phyloP scores from a whole-genome alignment of 495 filamentous ascomycete species.

The Chaetomium cochliodes region DNA sequence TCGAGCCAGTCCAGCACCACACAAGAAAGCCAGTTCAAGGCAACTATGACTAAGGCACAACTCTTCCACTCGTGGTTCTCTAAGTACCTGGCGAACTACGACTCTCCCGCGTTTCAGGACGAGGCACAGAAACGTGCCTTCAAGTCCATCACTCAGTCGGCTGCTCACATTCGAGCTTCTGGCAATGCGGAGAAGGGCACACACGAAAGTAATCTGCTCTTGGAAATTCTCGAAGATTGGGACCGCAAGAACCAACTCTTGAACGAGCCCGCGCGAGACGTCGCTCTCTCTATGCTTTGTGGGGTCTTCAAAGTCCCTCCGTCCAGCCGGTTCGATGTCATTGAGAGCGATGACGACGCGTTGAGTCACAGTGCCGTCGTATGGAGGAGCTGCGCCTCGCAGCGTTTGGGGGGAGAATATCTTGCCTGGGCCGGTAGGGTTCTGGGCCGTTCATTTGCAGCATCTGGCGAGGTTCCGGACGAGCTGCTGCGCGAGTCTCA shows the following conservation, averaged over 20 bases:
- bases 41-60: conserved; percentile 64
- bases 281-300: conserved; percentile 72
- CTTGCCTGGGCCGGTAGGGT: conserved; percentile 80
- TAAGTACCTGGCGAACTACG: conserved; percentile 57
- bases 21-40: conserved; percentile 70
- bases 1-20: conserved; percentile 66
- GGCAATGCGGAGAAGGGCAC: conserved; percentile 61
- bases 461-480: conserved; percentile 62
- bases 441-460: conserved; percentile 78
- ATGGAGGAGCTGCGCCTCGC: conserved; percentile 68
- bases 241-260: conserved; percentile 59
- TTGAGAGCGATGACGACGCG: conserved; percentile 61
- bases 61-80: conserved; percentile 71
- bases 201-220: conserved; percentile 69
- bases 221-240: conserved; percentile 72
- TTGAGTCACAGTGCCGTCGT: conserved; percentile 60
- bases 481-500: conserved; percentile 59
- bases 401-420: conserved; percentile 63
- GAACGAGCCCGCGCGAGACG: conserved; percentile 63
- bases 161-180: conserved; percentile 54
- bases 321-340: conserved; percentile 58
- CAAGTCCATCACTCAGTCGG: conserved; percentile 60
- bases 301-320: conserved; percentile 62
- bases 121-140: conserved; percentile 55
- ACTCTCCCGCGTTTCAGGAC: conserved; percentile 49